A percentile compares a stretch with the other conserved stretches of the same genome.
These are phyloP conservation scores for Paragyromitra xinjiangensis DNA, from an alignment of 495 filamentous ascomycete genomes.

Conservation along the genomic window DNA sequence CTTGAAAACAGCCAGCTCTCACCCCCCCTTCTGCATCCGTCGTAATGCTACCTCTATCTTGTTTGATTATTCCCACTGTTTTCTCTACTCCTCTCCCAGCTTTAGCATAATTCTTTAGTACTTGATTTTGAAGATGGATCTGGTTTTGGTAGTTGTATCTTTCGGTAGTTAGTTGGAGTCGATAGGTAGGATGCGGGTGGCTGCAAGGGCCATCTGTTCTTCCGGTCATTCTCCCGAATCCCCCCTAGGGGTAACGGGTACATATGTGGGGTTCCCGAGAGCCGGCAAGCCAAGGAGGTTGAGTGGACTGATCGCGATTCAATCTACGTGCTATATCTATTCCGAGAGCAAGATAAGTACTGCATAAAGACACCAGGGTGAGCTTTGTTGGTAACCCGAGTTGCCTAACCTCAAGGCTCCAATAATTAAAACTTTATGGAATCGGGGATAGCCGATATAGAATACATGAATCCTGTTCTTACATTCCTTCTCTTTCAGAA, in stretches of 20 bases:
- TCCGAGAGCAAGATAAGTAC: slow-evolving; percentile 50
- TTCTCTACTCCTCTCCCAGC: slow-evolving; percentile 21
- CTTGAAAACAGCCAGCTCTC: slow-evolving; percentile 39
- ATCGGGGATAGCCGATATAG: slow-evolving; percentile 41
- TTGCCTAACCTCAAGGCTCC: slow-evolving; percentile 34
- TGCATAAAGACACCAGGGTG: slow-evolving; percentile 39
- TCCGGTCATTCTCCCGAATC: slow-evolving; percentile 45
- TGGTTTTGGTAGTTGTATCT: slow-evolving; percentile 38
- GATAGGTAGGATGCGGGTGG: slow-evolving; percentile 47
- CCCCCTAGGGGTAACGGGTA: slow-evolving; percentile 42
- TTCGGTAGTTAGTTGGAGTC: slow-evolving; percentile 44
- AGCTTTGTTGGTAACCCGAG: slow-evolving; percentile 42
- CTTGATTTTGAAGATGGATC: slow-evolving; percentile 41
- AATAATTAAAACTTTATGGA: slow-evolving; percentile 46
- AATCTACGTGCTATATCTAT: slow-evolving; percentile 49
- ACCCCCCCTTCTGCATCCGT: slow-evolving; percentile 18
- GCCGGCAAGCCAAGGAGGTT: slow-evolving; percentile 46
- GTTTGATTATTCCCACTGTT: slow-evolving; percentile 22
- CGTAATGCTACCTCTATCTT: slow-evolving; percentile 30
- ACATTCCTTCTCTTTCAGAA: slow-evolving; percentile 51
- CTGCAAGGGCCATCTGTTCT: slow-evolving; percentile 52
- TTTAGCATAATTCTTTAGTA: slow-evolving; percentile 31
- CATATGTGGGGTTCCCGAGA: slow-evolving; percentile 53
- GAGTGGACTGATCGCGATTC: slow-evolving; percentile 51
- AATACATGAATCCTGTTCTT: slow-evolving; percentile 52